These are phyloP conservation scores for Lablab purpureus DNA, from an alignment of 306 rosid genomes.

Conservation along the genomic window DNA sequence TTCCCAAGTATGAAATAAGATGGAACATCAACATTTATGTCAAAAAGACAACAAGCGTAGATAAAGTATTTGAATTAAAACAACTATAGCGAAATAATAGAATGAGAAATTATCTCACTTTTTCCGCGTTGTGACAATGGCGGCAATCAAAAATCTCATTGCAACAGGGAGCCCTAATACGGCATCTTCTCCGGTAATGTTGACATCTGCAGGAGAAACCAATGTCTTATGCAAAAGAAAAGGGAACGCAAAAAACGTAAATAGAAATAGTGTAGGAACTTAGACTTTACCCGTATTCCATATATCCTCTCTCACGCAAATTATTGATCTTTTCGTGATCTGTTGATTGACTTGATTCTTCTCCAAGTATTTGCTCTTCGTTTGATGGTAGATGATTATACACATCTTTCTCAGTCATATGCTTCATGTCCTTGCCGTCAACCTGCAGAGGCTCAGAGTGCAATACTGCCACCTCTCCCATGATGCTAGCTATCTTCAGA, in stretches of 20 bases:
- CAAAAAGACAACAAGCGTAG: background rate
- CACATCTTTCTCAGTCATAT: constrained; percentile 46
- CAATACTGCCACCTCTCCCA: constrained; percentile 61
- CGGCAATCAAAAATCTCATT: constrained; percentile 81
- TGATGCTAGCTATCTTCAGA: constrained; percentile 44
- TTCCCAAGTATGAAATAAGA: background rate
- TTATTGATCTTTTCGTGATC: constrained; percentile 30
- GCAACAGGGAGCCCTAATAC: constrained; percentile 91
- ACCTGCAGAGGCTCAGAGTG: constrained; percentile 54
- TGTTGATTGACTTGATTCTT: constrained; percentile 46
- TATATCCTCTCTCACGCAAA: constrained; percentile 57
- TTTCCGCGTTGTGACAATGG: constrained; percentile 82
- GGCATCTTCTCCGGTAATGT: constrained; percentile 78
- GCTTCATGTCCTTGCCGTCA: constrained; percentile 51
- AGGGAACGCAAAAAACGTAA: background rate
- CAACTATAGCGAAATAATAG: background rate
- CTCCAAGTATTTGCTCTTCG: constrained; percentile 41
- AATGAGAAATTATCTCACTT: constrained; percentile 52
- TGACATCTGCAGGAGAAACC: constrained; percentile 62
- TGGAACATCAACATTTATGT: constrained; percentile 10
- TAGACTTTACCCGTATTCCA: constrained; percentile 67
- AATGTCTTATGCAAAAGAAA: background rate
- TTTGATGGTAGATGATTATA: constrained; percentile 40
- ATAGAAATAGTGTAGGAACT: background rate
- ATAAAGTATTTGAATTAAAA: background rate